A percentile compares a stretch with the other conserved stretches of the same genome.
Evolutionary conservation across 306 rosid species (phyloP).

Genomic region (Argentina anserina): DNA sequence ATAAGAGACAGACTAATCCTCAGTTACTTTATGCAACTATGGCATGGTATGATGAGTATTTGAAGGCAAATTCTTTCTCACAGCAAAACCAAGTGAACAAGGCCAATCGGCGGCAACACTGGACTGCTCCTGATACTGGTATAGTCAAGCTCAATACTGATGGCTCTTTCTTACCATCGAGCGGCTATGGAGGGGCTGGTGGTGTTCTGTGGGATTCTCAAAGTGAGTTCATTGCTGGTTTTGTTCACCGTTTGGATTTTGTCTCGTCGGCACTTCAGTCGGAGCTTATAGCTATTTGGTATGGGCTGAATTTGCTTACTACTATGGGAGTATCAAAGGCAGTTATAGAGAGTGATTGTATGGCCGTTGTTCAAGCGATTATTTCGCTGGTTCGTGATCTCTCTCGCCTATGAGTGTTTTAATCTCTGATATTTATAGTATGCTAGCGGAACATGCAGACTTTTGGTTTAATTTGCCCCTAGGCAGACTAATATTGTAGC

Average conservation of each 20-base stretch:
- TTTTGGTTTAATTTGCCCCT: neutral
- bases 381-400: neutral
- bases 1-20: no score
- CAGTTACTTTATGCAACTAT: no score
- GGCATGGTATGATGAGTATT: no score
- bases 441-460: no score
- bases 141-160: neutral
- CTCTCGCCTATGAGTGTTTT: neutral
- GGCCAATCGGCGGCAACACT: no score
- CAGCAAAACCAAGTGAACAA: no score
- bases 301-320: neutral
- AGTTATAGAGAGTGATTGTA: neutral
- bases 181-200: neutral
- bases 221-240: neutral
- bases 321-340: neutral
- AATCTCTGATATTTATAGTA: no score
- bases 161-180: neutral
- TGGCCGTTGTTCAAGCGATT: neutral
- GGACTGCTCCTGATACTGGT: neutral
- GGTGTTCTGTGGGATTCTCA: neutral
- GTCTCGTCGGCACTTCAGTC: neutral
- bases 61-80: no score
- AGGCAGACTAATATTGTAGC: neutral
- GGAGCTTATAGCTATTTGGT: neutral
- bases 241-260: neutral